Base-by-base conservation (phyloP, 2,329 filamentous ascomycete genomes). In the Neonectria hederae region DNA sequence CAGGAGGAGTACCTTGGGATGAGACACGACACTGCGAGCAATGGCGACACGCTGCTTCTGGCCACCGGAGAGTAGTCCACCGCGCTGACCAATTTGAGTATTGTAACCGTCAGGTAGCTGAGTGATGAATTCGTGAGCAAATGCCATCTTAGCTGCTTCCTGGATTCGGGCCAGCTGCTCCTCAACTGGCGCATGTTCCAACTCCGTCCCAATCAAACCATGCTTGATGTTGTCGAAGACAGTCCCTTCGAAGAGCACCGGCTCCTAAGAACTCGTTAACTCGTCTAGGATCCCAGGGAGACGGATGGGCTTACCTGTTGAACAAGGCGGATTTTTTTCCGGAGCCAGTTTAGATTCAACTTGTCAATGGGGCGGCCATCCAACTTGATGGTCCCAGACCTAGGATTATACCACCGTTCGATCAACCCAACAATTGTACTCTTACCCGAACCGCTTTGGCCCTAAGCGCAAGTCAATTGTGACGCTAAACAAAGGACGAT, bases 11-110 rank as follows among this genome's bases (percentile, higher is more conserved):
- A 91, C 87, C 1, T 81, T 80, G 0, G 89, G 88, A 46, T 87
- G 78, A 21, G 86, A 85, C 28, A 91, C 80, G 55, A 91, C 87
- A 46, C 85, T 87, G 26, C 89, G 82, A 3, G 89, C 89, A 62
- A 91, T 91, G 0, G 88, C 86, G 13, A 91, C 81, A 17, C 89
- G 83, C 70, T 91, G 89, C 40, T 88, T 83, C 71, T 91, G 89
- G 2, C 89, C 89, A 24, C 89, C 89, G n/a, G 86, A 89, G 0
- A 91, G 79, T 55, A 89, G 86, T 38, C 87, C 85, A 2, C 89
- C 89, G 11, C 84, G 83, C 69, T 90, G 86, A 6, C 89, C 89
- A 8, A 91, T 86, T 8, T 82, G 78, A 0, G 89, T 89, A 2
- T 85, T 80, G 69, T 81, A 80, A 4, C 76, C 85, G 62, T 79